These are phyloP conservation scores for Candida orba DNA, from an alignment of 805 yeast species.

Conservation along the genomic window DNA sequence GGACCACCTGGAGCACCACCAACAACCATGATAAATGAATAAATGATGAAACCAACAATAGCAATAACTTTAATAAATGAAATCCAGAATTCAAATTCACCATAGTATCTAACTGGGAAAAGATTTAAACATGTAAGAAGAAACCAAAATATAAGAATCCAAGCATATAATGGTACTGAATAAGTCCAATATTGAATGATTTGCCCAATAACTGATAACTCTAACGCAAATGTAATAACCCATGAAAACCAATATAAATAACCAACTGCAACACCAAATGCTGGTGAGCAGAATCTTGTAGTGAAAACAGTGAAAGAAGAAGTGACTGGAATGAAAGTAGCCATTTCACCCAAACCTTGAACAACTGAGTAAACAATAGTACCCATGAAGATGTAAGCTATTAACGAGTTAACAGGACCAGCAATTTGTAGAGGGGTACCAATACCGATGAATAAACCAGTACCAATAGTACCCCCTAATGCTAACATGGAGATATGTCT, in stretches of 20 bases:
- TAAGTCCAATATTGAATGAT: slow-evolving; percentile 57
- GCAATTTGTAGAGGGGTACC: slow-evolving; percentile 45
- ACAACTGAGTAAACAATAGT: slow-evolving; percentile 58
- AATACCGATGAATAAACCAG: slow-evolving; percentile 67
- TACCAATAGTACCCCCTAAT: slow-evolving; percentile 74
- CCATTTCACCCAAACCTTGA: slow-evolving; percentile 76
- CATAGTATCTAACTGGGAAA: slow-evolving; percentile 63
- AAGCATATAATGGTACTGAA: slow-evolving; percentile 63
- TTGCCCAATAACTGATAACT: slow-evolving; percentile 65
- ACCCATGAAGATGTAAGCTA: slow-evolving; percentile 62
- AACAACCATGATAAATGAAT: slow-evolving; percentile 63
- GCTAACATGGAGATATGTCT: slow-evolving; percentile 73
- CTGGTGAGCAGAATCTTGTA: slow-evolving; percentile 61
- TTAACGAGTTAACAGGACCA: slow-evolving; percentile 64
- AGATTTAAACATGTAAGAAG: slow-evolving; percentile 46
- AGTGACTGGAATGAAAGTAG: slow-evolving; percentile 64
- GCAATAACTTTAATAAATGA: slow-evolving; percentile 62
- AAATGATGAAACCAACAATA: slow-evolving; percentile 61
- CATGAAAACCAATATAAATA: slow-evolving; percentile 74
- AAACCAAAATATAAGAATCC: slow-evolving; percentile 64
- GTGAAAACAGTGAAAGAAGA: slow-evolving; percentile 64
- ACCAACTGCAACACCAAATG: slow-evolving; percentile 66
- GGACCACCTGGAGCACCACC: slow-evolving; percentile 69
- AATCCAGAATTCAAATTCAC: slow-evolving; percentile 73
- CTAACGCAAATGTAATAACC: slow-evolving; percentile 72